Evolutionary conservation across 2,329 filamentous ascomycete genomes (phyloP), one percentile per base, ranked within the genome.

Genomic region (Myriangium duriaei): DNA sequence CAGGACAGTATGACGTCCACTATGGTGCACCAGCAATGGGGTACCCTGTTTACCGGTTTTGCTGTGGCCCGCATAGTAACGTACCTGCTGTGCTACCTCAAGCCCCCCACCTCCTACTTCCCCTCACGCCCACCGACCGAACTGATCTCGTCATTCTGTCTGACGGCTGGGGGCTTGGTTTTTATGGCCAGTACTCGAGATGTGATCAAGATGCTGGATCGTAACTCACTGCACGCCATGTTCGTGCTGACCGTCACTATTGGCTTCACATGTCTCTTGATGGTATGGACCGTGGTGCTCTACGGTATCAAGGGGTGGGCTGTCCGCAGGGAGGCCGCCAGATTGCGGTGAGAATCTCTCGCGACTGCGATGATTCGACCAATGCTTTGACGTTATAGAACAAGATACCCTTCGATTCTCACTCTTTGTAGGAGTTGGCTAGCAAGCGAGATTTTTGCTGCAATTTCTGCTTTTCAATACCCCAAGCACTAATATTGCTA

Each of bases 21-120:
- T 48, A 94, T 91, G 83, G 73, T 96, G 34, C 88, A 96, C 62
- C 79, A 79, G 54, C 87, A 95, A 59, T 96, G 88, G 88, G 88
- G 88, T 16, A 77, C 76, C 51, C 70, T 96, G 47, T 71, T 96
- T 37, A 71, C 83, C 32, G 85, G 79, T 16, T 87, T 85, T 39
- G 79, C 86, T 0, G 68, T 92, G 41, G 78, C 85, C 15, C 76
- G 88, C 32, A 76, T 69, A 2, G 62, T 83, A 40, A 93, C 86
- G 5, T 96, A 95, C 56, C 59, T 91, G 4, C 61, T 87, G 29
- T 61, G 84, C 42, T 96, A 81, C 58, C 63, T 95, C 37, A 77
- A 76, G 47, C 86, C 87, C 11, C 86, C 87, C 2, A 79, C 68
- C 17, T 93, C 85, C 0, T 71, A 82, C 44, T 68, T 87, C 13